Evolutionary conservation across 139 green algal species (phyloP).

Genomic region (Micractinium sp.): DNA sequence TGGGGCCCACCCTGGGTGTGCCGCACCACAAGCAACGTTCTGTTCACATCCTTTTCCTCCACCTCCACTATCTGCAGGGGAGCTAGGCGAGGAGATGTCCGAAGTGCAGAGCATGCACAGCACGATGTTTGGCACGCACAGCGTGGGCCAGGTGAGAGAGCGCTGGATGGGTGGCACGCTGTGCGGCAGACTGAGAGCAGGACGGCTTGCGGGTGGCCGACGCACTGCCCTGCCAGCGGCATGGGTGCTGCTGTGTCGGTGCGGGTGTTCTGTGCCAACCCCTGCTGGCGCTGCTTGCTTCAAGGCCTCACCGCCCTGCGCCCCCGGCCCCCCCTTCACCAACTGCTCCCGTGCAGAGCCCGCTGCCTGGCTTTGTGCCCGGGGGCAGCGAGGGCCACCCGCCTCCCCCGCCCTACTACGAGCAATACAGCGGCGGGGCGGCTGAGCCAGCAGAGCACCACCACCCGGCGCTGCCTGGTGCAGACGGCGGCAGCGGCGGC

Average conservation of each 20-base stretch:
- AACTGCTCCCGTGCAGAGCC: constrained; percentile 8
- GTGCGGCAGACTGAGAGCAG: not conserved
- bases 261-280: not conserved
- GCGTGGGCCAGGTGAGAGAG: constrained; percentile 17
- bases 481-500: not conserved
- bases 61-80: not conserved
- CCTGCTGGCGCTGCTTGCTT: not conserved
- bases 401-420: not conserved
- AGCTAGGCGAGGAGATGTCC: constrained; percentile 1
- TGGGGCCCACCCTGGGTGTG: too few relatives aligned
- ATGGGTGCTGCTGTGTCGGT: not conserved
- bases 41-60: not conserved
- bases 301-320: too few relatives aligned
- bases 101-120: constrained; percentile 36
- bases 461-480: not conserved
- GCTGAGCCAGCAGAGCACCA: not conserved
- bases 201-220: not conserved
- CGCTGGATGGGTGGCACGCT: not conserved
- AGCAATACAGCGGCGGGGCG: not conserved
- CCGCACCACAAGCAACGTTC: too few relatives aligned
- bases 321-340: not conserved
- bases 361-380: constrained; percentile 3
- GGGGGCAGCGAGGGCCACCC: constrained; percentile 6
- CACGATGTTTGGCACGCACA: constrained; percentile 22
- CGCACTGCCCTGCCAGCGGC: not conserved